Evolutionary conservation across 129 eudicot species (phyloP).

Genomic region (Solidago caesia): DNA sequence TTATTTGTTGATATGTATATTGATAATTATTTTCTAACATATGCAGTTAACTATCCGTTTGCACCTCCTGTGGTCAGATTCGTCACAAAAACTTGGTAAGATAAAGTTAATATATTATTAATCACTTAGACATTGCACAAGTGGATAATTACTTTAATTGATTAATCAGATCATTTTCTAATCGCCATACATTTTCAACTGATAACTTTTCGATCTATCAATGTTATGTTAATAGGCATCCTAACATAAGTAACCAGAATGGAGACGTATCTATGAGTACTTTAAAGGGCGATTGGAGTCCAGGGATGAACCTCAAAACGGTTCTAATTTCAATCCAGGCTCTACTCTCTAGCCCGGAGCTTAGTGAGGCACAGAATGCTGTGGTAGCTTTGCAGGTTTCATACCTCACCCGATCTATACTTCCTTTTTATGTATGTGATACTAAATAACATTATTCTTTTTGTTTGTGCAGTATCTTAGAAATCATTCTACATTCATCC

Average conservation of each 20-base stretch:
- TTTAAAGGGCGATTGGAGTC: conserved; percentile 19
- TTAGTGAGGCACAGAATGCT: conserved; percentile 18
- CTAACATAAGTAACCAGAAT: conserved; percentile 20
- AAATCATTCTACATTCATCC: conserved; percentile 1
- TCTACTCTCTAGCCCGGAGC: conserved; percentile 18
- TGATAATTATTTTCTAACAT: neutral
- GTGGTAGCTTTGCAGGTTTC: conserved; percentile 21
- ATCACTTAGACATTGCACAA: neutral
- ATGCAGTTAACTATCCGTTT: conserved; percentile 18
- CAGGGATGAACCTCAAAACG: conserved; percentile 16
- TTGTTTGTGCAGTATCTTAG: conserved; percentile 12
- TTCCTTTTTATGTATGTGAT: neutral
- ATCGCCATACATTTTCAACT: neutral
- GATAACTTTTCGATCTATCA: neutral
- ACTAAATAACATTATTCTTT: neutral
- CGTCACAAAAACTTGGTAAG: conserved; percentile 25
- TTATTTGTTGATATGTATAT: neutral
- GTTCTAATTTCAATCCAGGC: conserved; percentile 15
- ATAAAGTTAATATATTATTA: neutral
- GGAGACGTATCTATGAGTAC: conserved; percentile 10
- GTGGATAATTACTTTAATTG: neutral
- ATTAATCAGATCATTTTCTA: neutral
- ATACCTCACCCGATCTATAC: neutral
- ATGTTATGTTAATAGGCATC: conserved; percentile 22
- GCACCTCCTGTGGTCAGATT: conserved; percentile 22